Conservation (phyloP, 495 filamentous ascomycete species). For the Penicillium turbatum region DNA sequence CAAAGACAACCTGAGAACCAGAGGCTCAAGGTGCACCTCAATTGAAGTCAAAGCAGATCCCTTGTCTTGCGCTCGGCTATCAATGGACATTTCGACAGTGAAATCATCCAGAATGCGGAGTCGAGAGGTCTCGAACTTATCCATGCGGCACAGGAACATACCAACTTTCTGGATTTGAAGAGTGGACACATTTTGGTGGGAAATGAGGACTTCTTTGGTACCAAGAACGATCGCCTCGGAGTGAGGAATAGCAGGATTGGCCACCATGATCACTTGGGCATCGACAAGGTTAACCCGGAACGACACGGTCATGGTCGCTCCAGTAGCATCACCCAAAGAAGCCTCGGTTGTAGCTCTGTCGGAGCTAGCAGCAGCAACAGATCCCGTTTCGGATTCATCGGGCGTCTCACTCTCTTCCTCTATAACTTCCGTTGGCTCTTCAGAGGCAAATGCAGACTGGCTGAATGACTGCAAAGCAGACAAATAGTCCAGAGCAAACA, state of each 20-base stretch:
- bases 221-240: slow-evolving; percentile 95
- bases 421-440: slow-evolving; percentile 43
- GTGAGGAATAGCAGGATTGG: slow-evolving; percentile 80
- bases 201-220: slow-evolving; percentile 87
- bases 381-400: slow-evolving; percentile 57
- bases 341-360: slow-evolving; percentile 28
- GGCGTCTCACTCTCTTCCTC: slow-evolving; percentile 55
- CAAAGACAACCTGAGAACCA: slow-evolving; percentile 88
- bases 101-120: slow-evolving; percentile 95
- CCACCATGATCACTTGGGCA: slow-evolving; percentile 91
- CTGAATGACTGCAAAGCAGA: slow-evolving; percentile 84
- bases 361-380: slow-evolving; percentile 37
- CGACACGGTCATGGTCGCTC: slow-evolving; percentile 65
- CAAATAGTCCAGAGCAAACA: slow-evolving; percentile 91
- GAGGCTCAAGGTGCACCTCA: slow-evolving; percentile 79
- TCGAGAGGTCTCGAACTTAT: slow-evolving; percentile 80
- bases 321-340: slow-evolving; percentile 27
- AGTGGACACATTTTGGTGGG: slow-evolving; percentile 89
- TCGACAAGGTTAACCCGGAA: slow-evolving; percentile 93
- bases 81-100: slow-evolving; percentile 82
- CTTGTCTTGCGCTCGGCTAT: slow-evolving; percentile 64
- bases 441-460: slow-evolving; percentile 59
- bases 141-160: slow-evolving; percentile 99
- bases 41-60: slow-evolving; percentile 70
- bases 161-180: slow-evolving; percentile 88